Base-by-base conservation (phyloP, 169 alveolate genomes). In the Plasmodium blacklocki region DNA sequence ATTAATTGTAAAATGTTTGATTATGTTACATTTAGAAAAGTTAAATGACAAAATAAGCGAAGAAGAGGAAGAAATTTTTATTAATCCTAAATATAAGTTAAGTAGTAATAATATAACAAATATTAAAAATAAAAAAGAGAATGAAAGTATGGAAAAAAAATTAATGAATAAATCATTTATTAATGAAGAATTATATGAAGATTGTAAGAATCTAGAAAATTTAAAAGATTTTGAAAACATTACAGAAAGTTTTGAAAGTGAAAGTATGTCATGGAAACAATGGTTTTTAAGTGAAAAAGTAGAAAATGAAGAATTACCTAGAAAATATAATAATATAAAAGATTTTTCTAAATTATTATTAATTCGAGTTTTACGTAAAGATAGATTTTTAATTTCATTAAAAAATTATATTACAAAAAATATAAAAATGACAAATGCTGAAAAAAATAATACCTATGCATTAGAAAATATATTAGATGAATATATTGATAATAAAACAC, bases 211-310 rank as follows among this genome's bases (percentile, higher is more conserved):
- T 49, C 52, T 78, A 66, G 89, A 78, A 64, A 78, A 78, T 67
- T 66, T 78, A 71, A 78, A 78, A n/a, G 80, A 78, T 23, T 78
- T 78, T 63, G 89, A 78, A 52, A 78, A 66, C 11, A 43, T 78
- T 29, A 78, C 76, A 3, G 89, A 78, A 7, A 78, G 89, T 58
- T 78, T 78, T 50, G 89, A 78, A 78, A 78, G 71, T 66, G 89
- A 78, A 23, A 78, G 76, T 45, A 78, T 78, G 89, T 64, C 89
- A n/a, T 78, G 89, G 89, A 78, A 78, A 93, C 98, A 98, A 87
- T 98, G 99, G 99, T 96, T 95, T 74, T 94, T 96, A 59, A 99
- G 97, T 86, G 99, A 97, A 94, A 95, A 96, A 89, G 99, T 99
- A 29, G 99, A 98, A 95, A 93, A 88, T 32, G 97, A 98, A 29